Evolutionary conservation across 495 filamentous ascomycete species (phyloP), one percentile per base, ranked within the genome.

Genomic region (Trichoderma reesei): DNA sequence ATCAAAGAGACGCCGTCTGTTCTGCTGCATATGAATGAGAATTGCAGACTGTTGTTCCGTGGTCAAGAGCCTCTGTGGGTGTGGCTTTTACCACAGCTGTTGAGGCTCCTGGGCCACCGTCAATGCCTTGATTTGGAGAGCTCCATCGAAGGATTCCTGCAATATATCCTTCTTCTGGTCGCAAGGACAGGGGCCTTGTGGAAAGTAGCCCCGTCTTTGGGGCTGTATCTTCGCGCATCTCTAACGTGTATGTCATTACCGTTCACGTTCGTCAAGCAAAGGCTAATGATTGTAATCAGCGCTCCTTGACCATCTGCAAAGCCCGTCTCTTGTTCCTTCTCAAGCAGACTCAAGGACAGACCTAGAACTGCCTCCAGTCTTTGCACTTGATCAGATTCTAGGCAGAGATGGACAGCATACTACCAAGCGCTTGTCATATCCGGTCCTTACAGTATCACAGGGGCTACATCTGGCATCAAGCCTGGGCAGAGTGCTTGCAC

Each of bases 1-100:
- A 80, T 97, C 65, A 80, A 83, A 62, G 88, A 90, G 68, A 88
- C 86, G 4, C 92, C 94, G 0, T 77, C 83, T 41, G 82, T 89
- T 14, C 74, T 97, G n/a, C 79, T 82, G 56, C 84, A 72, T 59
- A 70, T 72, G 16, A 73, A 76, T 42, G 74, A 75, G 20, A 65
- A 65, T 1, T 68, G 69, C 41, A 67, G 63, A 39, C 77, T 75
- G 65, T 69, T 77, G 36, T 79, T 79, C 62, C 78, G 80, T 62
- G 78, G 81, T 44, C 72, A 74, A 46, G 83, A 87, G 33, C 90
- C 88, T 13, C 77, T 96, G 31, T 90, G 87, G 76, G 71, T 90
- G n/a, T 94, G 91, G 90, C 76, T 98, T 6, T 71, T 90, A 20
- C 85, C 87, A 14, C 83, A 82, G 68, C 65, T 91, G 44, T 69